Percentiles rank a stretch among this genome's conserved stretches.
Conservation (phyloP, 2,329 filamentous ascomycete species). For the Fusarium temperatum region DNA sequence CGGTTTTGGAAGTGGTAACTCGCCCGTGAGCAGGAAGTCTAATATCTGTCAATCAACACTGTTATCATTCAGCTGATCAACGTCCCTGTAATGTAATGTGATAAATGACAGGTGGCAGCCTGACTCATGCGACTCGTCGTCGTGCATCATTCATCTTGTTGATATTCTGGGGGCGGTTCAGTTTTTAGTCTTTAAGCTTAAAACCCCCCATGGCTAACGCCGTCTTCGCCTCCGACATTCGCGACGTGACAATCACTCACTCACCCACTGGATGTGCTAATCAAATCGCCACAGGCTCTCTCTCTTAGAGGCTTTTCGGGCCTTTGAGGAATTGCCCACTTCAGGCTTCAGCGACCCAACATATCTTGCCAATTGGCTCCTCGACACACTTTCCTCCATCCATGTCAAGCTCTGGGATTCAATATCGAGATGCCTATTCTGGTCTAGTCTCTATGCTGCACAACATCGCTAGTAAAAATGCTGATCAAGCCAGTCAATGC, state of each 20-base stretch:
- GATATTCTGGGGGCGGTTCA: background rate
- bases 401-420: background rate
- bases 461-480: conserved; percentile 7
- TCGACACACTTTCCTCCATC: background rate
- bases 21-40: background rate
- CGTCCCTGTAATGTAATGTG: background rate
- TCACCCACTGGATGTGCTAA: background rate
- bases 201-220: conserved; percentile 5
- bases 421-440: conserved; percentile 33
- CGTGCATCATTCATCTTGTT: background rate
- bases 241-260: background rate
- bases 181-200: conserved; percentile 28
- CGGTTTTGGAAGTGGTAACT: background rate
- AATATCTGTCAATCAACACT: background rate
- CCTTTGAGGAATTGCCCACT: background rate
- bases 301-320: background rate
- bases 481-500: conserved; percentile 12
- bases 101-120: background rate
- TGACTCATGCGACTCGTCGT: background rate
- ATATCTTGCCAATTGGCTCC: background rate
- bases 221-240: background rate
- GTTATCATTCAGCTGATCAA: background rate
- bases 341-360: background rate
- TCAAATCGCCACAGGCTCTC: background rate
- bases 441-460: conserved; percentile 19